These are phyloP conservation scores for Withania somnifera DNA, from an alignment of 305 asterid species.

Conservation along the genomic window DNA sequence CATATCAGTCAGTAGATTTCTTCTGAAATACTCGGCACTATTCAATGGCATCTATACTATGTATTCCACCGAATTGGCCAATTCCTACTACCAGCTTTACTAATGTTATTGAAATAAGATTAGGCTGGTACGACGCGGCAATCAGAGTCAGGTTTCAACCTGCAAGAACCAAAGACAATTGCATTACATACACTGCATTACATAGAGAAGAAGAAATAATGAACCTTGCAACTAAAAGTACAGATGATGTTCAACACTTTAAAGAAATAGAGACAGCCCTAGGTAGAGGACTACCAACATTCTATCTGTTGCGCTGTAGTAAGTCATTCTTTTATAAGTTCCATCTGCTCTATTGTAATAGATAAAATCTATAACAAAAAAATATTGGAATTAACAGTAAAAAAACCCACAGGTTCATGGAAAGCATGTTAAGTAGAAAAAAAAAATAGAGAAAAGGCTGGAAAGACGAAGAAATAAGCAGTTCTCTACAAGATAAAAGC, in stretches of 20 bases:
- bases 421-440: neutral
- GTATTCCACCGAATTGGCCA: neutral
- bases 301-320: neutral
- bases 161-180: neutral
- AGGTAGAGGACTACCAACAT: neutral
- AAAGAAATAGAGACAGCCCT: neutral
- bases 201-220: neutral
- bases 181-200: neutral
- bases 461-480: neutral
- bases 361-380: neutral
- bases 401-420: neutral
- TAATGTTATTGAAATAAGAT: neutral
- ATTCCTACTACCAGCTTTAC: conserved; percentile 2
- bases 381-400: no score
- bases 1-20: conserved; percentile 24
- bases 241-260: neutral
- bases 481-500: neutral
- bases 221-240: neutral
- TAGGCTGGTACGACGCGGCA: neutral
- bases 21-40: neutral
- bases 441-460: neutral
- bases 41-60: neutral
- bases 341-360: neutral
- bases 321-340: neutral
- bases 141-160: conserved; percentile 16